Evolutionary conservation across 352 stramenopile species (phyloP).

Genomic region (Globisporangium middletonii): DNA sequence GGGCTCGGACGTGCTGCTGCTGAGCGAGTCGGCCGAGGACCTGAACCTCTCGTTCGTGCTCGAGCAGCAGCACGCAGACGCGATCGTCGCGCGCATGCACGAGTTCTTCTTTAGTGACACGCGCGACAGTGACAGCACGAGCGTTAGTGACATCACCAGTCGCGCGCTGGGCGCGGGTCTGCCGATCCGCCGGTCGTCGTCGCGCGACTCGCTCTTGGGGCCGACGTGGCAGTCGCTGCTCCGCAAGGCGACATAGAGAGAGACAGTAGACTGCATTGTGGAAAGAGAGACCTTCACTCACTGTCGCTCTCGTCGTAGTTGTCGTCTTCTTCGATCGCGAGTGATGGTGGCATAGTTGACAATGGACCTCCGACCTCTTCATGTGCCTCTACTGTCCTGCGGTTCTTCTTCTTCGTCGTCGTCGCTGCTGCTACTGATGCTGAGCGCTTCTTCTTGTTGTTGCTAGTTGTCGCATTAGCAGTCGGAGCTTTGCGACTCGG

Average conservation of each 20-base stretch:
- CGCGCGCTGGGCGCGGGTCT: no score
- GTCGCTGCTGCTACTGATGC: slow-evolving; percentile 5
- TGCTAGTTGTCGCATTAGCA: not conserved
- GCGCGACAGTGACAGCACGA: slow-evolving; percentile 6
- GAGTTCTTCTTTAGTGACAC: slow-evolving; percentile 55
- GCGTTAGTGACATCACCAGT: no score
- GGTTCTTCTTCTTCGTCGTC: slow-evolving; percentile 1
- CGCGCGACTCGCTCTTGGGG: slow-evolving; percentile 59
- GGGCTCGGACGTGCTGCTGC: slow-evolving; percentile 77
- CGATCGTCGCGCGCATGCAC: slow-evolving; percentile 79
- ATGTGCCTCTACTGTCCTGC: not conserved
- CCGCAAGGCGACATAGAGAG: slow-evolving; percentile 22
- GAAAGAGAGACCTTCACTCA: slow-evolving; percentile 18
- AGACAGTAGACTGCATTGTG: not conserved
- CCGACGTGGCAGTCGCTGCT: slow-evolving; percentile 67
- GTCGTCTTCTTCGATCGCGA: slow-evolving; percentile 59
- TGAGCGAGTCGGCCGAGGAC: slow-evolving; percentile 85
- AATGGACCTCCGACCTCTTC: not conserved
- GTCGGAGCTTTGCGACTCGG: slow-evolving; percentile 2
- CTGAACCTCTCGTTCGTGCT: slow-evolving; percentile 89
- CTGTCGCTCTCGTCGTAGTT: slow-evolving; percentile 76
- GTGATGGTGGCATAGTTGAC: not conserved
- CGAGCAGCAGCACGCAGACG: slow-evolving; percentile 69
- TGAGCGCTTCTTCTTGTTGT: not conserved
- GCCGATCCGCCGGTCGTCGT: slow-evolving; percentile 57